Evolutionary conservation across 257 asterid genomes (phyloP), one percentile per base, ranked within the genome.

Genomic region (Capsicum baccatum): DNA sequence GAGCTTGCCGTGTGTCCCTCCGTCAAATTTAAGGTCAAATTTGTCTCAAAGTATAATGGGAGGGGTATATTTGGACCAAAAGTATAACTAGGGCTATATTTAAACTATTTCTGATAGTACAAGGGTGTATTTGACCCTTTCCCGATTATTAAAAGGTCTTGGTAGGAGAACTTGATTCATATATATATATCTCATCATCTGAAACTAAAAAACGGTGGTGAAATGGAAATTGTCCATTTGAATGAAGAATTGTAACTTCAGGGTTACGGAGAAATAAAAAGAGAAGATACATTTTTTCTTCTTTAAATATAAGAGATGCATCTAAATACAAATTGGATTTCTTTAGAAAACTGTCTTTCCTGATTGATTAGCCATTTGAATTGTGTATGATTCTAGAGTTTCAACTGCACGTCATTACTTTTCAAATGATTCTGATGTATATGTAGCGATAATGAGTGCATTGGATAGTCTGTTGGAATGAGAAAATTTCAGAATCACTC

Each of bases 371-470:
- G 79, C 54, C 55, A 26, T 69, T 69, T 42, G 56, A 42, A 42
- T 42, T 42, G 54, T 70, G 56, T 17, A 39, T 39, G 44, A 39
- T 39, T 39, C 5, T 39, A 39, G 56, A 44, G 17, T 48, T 44
- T 70, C 79, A 42, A 70, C 37, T 70, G 57, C 37, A 8, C 71
- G 8, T 70, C 56, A 70, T 9, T 9, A 17, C 16, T 44, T 70
- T 17, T 70, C 79, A 70, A 70, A 44, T 70, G 55, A 70, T 70
- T 70, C 35, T 70, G 55, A 69, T 2, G 33, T 69, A 68, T 69
- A 39, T 69, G 15, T 69, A n/a, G 55, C 33, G 26, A 39, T 55
- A 69, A 39, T 17, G 52, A 14, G 56, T 69, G 15, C 79, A 39
- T 42, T 69, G 79, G 15, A 69, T 26, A 26, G 13, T 69, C 56